Conservation (phyloP, 2,329 filamentous ascomycete species). For the Epichloe sibirici region DNA sequence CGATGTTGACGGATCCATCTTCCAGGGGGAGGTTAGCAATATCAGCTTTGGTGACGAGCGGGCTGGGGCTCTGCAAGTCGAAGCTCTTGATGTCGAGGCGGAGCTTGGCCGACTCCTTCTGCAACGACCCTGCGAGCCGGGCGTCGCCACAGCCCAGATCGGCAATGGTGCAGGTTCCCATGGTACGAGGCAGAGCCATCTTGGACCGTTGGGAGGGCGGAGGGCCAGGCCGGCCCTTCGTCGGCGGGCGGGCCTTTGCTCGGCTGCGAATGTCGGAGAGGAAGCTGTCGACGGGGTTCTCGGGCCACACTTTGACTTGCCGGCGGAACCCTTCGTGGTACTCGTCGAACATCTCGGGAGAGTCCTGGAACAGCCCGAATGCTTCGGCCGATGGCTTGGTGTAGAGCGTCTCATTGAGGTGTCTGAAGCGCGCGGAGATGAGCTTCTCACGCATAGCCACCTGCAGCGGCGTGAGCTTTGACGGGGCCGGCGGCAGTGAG, state of each 20-base stretch:
- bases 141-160: constrained; percentile 93
- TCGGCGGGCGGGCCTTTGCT: constrained; percentile 37
- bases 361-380: constrained; percentile 68
- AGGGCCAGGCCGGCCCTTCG: constrained; percentile 17
- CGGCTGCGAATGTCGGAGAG: constrained; percentile 57
- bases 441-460: constrained; percentile 91
- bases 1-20: constrained; percentile 68
- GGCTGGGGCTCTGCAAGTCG: constrained; percentile 68
- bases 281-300: constrained; percentile 88
- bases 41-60: constrained; percentile 76
- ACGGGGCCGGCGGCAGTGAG: constrained; percentile 29
- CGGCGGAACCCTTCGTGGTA: constrained; percentile 95
- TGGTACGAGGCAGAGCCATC: constrained; percentile 56
- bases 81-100: constrained; percentile 69
- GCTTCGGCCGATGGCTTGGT: constrained; percentile 78
- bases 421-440: constrained; percentile 86
- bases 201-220: constrained; percentile 15
- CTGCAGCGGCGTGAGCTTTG: constrained; percentile 82
- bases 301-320: constrained; percentile 91
- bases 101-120: constrained; percentile 50
- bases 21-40: constrained; percentile 70
- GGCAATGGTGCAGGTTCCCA: constrained; percentile 64
- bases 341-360: constrained; percentile 88
- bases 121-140: constrained; percentile 59
- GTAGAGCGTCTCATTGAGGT: constrained; percentile 94